These are phyloP conservation scores for Botryotinia narcissicola DNA, from an alignment of 2,329 filamentous ascomycete species.

Conservation along the genomic window DNA sequence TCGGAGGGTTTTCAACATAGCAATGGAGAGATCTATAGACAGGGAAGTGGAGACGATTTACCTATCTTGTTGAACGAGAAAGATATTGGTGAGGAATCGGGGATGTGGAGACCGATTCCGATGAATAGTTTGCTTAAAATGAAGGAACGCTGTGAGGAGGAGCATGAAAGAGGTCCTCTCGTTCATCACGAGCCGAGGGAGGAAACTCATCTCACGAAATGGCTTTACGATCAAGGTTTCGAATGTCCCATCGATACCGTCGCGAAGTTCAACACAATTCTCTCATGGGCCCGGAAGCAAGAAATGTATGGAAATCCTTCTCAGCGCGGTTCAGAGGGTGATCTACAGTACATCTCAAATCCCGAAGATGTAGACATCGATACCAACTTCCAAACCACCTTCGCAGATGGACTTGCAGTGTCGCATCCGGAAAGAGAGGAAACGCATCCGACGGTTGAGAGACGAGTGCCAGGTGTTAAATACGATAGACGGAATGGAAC, in stretches of 20 bases:
- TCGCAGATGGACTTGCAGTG: background rate
- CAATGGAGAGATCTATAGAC: background rate
- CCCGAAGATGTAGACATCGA: background rate
- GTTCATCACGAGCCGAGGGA: background rate
- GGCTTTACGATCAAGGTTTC: background rate
- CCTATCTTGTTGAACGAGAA: background rate
- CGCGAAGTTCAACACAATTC: rapidly evolving
- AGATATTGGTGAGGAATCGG: background rate
- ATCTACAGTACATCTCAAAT: background rate
- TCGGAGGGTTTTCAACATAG: background rate
- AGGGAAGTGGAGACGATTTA: background rate
- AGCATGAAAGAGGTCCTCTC: background rate
- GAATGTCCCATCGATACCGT: background rate
- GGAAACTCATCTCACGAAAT: background rate
- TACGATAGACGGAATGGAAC: background rate
- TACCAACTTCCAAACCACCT: background rate
- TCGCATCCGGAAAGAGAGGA: background rate
- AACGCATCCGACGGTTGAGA: background rate
- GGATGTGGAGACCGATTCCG: background rate
- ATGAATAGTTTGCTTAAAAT: rapidly evolving
- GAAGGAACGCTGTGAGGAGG: background rate
- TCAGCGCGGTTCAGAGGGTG: background rate
- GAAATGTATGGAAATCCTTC: background rate
- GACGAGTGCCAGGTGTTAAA: background rate
- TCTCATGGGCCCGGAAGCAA: background rate